These are phyloP conservation scores for Closterium sp. DNA, from an alignment of 139 green algal species.

Conservation along the genomic window DNA sequence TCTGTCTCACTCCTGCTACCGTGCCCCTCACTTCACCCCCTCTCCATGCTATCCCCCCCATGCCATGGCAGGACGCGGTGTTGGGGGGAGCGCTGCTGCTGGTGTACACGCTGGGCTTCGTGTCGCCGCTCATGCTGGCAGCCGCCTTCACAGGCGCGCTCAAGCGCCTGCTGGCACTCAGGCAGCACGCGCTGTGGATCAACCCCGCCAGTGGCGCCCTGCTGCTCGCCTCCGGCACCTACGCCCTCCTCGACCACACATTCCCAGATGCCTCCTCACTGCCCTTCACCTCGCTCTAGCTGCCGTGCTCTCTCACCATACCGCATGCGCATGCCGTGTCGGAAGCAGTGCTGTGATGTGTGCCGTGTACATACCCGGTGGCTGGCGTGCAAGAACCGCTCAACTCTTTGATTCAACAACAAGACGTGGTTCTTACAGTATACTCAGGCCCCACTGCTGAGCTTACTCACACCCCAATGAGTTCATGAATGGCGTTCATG, in stretches of 20 bases:
- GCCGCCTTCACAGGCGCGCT: constrained; percentile 79
- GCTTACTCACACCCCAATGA: no score
- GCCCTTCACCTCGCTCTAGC: neutral
- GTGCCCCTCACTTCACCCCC: neutral
- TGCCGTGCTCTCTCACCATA: no score
- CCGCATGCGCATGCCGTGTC: no score
- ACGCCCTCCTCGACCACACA: constrained; percentile 29
- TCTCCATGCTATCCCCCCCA: no score
- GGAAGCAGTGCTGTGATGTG: no score
- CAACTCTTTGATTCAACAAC: no score
- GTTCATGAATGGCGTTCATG: no score
- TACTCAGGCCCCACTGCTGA: no score
- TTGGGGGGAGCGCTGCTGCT: constrained; percentile 80
- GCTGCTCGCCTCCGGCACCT: constrained; percentile 38
- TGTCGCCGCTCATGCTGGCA: constrained; percentile 85
- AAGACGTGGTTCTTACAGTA: no score
- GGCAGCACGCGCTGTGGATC: constrained; percentile 78
- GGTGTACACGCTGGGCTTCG: constrained; percentile 88
- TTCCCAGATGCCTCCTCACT: constrained; percentile 8
- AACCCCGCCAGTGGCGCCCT: constrained; percentile 67
- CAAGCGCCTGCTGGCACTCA: constrained; percentile 71
- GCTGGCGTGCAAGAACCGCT: no score
- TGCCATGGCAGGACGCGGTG: constrained; percentile 37
- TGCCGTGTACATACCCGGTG: no score
- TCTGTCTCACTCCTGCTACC: no score